Conservation (phyloP, 306 rosid genomes). For the Cercis canadensis region DNA sequence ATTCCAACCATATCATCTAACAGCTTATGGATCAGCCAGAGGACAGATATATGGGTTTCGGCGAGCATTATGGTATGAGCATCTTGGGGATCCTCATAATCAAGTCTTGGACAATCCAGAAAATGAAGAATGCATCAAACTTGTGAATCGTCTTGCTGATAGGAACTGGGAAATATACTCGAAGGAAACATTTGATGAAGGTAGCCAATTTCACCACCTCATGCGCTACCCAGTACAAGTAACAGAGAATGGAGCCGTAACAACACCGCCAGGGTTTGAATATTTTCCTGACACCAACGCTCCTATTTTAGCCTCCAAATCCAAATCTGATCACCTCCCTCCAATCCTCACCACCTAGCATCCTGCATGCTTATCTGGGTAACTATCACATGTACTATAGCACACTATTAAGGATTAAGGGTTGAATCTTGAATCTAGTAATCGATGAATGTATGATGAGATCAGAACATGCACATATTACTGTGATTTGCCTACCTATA, state of each 20-base stretch:
- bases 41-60: slow-evolving; percentile 73
- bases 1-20: slow-evolving; percentile 64
- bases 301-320: slow-evolving; percentile 11
- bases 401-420: background rate
- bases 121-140: background rate
- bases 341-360: slow-evolving; percentile 27
- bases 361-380: background rate
- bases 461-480: no score
- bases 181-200: background rate
- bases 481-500: no score
- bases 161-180: slow-evolving; percentile 22
- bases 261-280: background rate
- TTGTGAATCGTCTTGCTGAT: slow-evolving; percentile 8
- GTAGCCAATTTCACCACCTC: background rate
- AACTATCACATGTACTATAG: background rate
- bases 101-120: slow-evolving; percentile 10
- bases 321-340: slow-evolving; percentile 10
- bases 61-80: slow-evolving; percentile 72
- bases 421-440: no score
- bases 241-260: background rate
- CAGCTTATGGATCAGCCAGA: slow-evolving; percentile 40
- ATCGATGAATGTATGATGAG: no score
- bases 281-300: slow-evolving; percentile 27
- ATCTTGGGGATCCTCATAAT: slow-evolving; percentile 43
- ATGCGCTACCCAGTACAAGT: slow-evolving; percentile 18